Conservation (phyloP, 495 filamentous ascomycete genomes). For the Pseudoneurospora amorphoporcata region DNA sequence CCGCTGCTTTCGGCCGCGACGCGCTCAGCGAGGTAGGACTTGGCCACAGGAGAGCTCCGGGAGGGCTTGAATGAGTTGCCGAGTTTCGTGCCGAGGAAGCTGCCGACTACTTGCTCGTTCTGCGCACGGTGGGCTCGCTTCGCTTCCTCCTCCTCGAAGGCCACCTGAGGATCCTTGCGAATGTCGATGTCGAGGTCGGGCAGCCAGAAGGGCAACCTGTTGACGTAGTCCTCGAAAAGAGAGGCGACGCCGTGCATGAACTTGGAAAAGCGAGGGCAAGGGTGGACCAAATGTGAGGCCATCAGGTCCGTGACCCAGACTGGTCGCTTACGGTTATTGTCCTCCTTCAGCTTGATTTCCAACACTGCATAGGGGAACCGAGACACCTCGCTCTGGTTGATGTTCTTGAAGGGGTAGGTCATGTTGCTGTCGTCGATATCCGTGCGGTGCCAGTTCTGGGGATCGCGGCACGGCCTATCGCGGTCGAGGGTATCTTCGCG, state of each 20-base stretch:
- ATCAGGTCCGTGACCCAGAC: constrained; percentile 87
- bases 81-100: constrained; percentile 49
- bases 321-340: constrained; percentile 50
- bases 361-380: constrained; percentile 84
- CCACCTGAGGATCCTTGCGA: constrained; percentile 77
- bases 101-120: constrained; percentile 82
- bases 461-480: constrained; percentile 78
- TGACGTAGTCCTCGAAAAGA: constrained; percentile 92
- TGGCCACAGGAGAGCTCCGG: constrained; percentile 52
- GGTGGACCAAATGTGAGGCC: constrained; percentile 82
- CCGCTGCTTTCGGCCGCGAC: constrained; percentile 26
- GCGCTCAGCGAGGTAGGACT: constrained; percentile 41
- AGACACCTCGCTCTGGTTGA: constrained; percentile 86
- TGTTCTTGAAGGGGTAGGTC: constrained; percentile 72
- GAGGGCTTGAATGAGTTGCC: constrained; percentile 40
- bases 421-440: constrained; percentile 80
- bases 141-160: constrained; percentile 87
- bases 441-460: constrained; percentile 76
- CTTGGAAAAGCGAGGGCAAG: constrained; percentile 85
- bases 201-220: constrained; percentile 93
- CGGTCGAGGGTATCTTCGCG: constrained; percentile 80
- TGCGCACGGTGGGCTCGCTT: constrained; percentile 66
- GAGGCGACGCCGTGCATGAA: constrained; percentile 89
- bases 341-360: constrained; percentile 83
- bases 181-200: constrained; percentile 85